Conservation (phyloP, 2,329 filamentous ascomycete genomes). For the Botrytis fabae region DNA sequence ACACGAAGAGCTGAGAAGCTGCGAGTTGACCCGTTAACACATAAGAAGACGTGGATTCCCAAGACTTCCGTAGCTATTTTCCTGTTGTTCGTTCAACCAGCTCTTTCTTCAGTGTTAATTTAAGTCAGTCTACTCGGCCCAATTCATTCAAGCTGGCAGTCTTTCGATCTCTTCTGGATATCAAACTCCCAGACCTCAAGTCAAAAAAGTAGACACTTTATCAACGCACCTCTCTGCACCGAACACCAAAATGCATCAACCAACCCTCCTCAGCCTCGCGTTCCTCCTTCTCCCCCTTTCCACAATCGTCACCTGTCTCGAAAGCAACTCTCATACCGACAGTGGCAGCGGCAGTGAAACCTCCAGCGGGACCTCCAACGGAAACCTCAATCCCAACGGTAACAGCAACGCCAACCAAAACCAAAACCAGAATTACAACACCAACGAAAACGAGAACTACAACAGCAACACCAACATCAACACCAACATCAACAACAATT, state of each 20-base stretch:
- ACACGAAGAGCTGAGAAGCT: too few species aligned
- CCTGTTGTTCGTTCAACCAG: neutral
- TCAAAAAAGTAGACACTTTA: neutral
- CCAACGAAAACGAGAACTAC: conserved; percentile 4
- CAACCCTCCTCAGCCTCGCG: neutral
- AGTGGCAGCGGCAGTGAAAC: neutral
- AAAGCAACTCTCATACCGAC: neutral
- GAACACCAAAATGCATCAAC: neutral
- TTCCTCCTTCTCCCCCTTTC: neutral
- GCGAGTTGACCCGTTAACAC: neutral
- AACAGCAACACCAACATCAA: conserved; percentile 7
- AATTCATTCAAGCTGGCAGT: neutral
- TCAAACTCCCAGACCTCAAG: neutral
- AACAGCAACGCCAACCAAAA: neutral
- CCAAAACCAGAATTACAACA: conserved; percentile 3
- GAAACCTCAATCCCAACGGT: neutral
- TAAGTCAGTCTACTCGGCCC: neutral
- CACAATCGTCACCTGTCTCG: neutral
- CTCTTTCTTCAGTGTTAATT: neutral
- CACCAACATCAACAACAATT: neutral
- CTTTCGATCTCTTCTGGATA: neutral
- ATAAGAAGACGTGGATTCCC: neutral
- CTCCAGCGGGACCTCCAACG: neutral
- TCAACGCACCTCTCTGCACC: neutral
- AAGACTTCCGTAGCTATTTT: neutral